Base-by-base conservation (phyloP, 1,284 basidiomycete genomes). In the Rhodotorula sp. region DNA sequence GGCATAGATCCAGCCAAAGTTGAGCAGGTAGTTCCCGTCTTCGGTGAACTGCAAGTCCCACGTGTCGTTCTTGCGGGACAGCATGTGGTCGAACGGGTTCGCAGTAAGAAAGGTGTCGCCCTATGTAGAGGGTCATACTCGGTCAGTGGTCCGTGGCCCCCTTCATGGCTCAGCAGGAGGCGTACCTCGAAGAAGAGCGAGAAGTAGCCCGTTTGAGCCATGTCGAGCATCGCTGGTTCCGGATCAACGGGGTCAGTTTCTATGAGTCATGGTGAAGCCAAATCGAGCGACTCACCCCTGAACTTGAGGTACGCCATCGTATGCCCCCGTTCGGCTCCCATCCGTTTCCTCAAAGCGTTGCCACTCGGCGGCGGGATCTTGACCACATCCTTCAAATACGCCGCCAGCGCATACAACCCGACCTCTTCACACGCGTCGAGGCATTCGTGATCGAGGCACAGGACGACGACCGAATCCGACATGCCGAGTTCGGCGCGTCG, bases 1-100 rank as follows among this genome's bases (percentile, higher is more conserved):
- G 0, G 58, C 34, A 21, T 43, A 60, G n/a, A 65, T 59, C 64
- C 64, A 65, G 39, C 64, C 64, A 18, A 60, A 65, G 57, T 65
- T 65, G 34, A 65, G 31, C 5, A 49, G 31, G 62, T 64, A 64
- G 46, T 56, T 56, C 26, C 56, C 39, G 47, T 65, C 64, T 23
- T 65, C 64, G 26, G 64, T 65, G 58, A 65, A 65, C 34, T 65
- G 64, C 1, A 65, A 5, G 49, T 65, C 64, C 64, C 64, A 65
- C 4, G 34, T 31, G 23, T 49, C 48, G 39, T 59, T 49, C 5
- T n/a, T 20, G 49, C 59, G 64, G 3, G 58, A 31, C 18, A 59
- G 64, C 64, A 65, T 65, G 49, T 65, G 58, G 23, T 49, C 21
- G 58, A 60, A 65, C 3, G 64, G 64, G 49, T 65, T 39, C 14